These are phyloP conservation scores for Trichoderma koningiopsis DNA, from an alignment of 2,329 filamentous ascomycete species.

Conservation along the genomic window DNA sequence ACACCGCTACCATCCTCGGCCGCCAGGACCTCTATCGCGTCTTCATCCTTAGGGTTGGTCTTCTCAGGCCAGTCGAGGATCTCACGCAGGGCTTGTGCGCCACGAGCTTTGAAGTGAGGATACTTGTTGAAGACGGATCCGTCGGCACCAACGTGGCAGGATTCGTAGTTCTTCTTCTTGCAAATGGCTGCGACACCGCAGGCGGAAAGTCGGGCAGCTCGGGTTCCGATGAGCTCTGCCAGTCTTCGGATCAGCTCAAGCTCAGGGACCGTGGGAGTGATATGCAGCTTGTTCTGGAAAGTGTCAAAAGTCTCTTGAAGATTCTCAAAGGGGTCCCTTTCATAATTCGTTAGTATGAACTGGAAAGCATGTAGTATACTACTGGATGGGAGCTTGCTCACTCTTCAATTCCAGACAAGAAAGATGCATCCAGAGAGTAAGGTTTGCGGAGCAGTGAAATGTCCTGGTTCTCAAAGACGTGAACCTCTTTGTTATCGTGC, in stretches of 20 bases:
- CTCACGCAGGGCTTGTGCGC: slow-evolving; percentile 85
- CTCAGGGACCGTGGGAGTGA: slow-evolving; percentile 73
- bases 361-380: background rate
- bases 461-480: slow-evolving; percentile 84
- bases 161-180: slow-evolving; percentile 89
- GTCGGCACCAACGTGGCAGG: slow-evolving; percentile 93
- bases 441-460: slow-evolving; percentile 78
- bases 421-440: slow-evolving; percentile 89
- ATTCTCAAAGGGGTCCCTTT: slow-evolving; percentile 90
- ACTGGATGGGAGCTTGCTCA: slow-evolving; percentile 53
- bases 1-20: slow-evolving; percentile 97
- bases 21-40: slow-evolving; percentile 83
- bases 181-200: slow-evolving; percentile 96
- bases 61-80: slow-evolving; percentile 91
- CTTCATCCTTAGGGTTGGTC: slow-evolving; percentile 68
- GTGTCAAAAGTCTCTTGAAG: slow-evolving; percentile 84
- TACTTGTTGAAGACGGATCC: slow-evolving; percentile 99
- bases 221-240: slow-evolving; percentile 91
- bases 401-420: slow-evolving; percentile 91
- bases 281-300: slow-evolving; percentile 73
- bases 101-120: slow-evolving; percentile 93
- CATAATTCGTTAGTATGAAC: slow-evolving; percentile 27
- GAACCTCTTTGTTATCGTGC: slow-evolving; percentile 72
- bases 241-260: slow-evolving; percentile 86
- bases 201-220: slow-evolving; percentile 86